Base-by-base conservation (phyloP, 73 alveolate genomes). In the Paramecium sonneborni region DNA sequence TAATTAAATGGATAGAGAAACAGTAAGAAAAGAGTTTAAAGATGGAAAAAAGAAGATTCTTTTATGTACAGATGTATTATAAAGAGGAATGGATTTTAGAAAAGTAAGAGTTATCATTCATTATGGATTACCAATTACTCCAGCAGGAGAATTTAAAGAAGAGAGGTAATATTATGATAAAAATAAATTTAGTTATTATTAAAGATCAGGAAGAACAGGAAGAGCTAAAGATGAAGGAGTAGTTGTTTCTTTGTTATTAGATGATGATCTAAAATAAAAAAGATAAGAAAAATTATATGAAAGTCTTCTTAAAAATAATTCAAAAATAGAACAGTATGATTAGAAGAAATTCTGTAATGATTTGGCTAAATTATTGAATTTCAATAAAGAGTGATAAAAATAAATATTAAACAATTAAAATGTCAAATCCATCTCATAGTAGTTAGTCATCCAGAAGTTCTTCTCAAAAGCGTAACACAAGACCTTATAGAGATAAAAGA, bases 181-280 rank as follows among this genome's bases (percentile, higher is more conserved):
- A 18, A 23, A 79, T 1, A 3, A 4, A 12, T 43, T 2, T 41
- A 79, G 90, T 24, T 79, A 79, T 79, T 79, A 37, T 34, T 18
- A 79, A 44, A 21, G 90, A 23, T 43, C 76, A 11, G 90, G 90
- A 11, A 39, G 90, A 79, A 79, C 90, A 30, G 90, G 90, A 14
- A 79, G 90, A 79, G 90, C 90, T 5, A 79, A 79, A 24, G 90
- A 79, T 44, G 90, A 79, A 44, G 90, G 90, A 43, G 90, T 79
- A 18, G 90, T 79, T 12, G 69, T 79, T 6, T 43, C 76, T 0
- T 30, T 79, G 15, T 44, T 79, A 43, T 79, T 46, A 9, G 55
- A 79, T 15, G 90, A 79, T 2, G 90, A 79, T 18, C 26, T 79
- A 23, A 24, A 43, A 37, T 28, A 28, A 14, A 79, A 79, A 10